A percentile compares a stretch with the other conserved stretches of the same genome.
phyloP scores from a whole-genome alignment of 129 eudicot species.

The Silybum marianum region DNA sequence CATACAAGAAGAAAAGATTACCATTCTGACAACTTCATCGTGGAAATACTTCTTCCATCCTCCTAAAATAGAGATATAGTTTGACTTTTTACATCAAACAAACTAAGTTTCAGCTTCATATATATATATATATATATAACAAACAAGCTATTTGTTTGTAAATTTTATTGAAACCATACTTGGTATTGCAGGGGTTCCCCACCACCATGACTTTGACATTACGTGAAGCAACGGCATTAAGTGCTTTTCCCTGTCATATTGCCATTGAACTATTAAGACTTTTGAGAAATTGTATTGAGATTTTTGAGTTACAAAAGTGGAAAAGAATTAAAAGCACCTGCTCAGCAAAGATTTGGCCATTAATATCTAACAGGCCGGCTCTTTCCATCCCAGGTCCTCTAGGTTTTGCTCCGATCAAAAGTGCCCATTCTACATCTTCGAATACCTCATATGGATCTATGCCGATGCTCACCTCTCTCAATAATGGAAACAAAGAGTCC shows the following conservation, averaged over 20 bases:
- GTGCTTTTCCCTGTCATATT: slow-evolving; percentile 84
- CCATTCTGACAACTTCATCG: neutral
- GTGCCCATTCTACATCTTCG: slow-evolving; percentile 98
- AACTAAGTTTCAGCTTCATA: neutral
- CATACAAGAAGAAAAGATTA: slow-evolving; percentile 18
- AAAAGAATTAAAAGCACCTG: slow-evolving; percentile 51
- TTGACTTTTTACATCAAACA: neutral
- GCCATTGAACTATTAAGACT: neutral
- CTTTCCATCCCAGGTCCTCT: slow-evolving; percentile 99
- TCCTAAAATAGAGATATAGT: neutral
- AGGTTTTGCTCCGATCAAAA: slow-evolving; percentile 96
- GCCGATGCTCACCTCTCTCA: slow-evolving; percentile 91
- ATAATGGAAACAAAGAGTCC: slow-evolving; percentile 83
- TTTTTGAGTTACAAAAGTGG: neutral
- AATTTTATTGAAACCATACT: slow-evolving; percentile 42
- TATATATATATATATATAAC: too few species aligned
- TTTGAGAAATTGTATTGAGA: neutral
- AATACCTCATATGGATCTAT: slow-evolving; percentile 94
- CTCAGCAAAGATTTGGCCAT: slow-evolving; percentile 88
- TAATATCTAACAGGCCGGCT: slow-evolving; percentile 79
- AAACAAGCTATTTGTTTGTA: neutral
- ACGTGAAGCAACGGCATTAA: slow-evolving; percentile 94
- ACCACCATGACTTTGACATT: slow-evolving; percentile 94
- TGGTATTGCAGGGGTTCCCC: slow-evolving; percentile 99
- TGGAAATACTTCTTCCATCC: slow-evolving; percentile 5